Evolutionary conservation across 2,329 filamentous ascomycete genomes (phyloP), one percentile per base, ranked within the genome.

Genomic region (Geoglossum cookeanum): DNA sequence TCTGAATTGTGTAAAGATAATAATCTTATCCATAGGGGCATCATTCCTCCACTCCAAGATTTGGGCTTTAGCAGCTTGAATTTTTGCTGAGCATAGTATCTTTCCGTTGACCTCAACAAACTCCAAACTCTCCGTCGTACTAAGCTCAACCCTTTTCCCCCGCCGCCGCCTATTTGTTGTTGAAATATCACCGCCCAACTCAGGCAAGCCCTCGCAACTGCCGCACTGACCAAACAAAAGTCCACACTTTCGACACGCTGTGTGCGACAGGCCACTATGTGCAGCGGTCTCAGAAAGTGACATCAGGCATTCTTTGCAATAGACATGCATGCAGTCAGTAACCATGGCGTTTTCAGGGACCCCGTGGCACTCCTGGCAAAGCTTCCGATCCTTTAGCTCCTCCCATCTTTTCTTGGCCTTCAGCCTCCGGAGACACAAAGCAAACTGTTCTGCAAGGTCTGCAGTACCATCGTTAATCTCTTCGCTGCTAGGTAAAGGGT

Each of bases 1-100:
- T 1, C 77, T 65, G 59, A 79, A 84, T 61, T 83, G 78, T 0
- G 75, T 78, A 61, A 81, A 84, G 51, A 83, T 67, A 58, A 77
- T 78, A 52, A 81, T 73, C 65, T 84, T 83, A 45, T 72, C 72
- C 0, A 68, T 55, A 0, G 70, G 68, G 3, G 74, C 71, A 11
- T 76, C 69, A 1, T 66, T 58, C 0, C 69, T 49, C 73, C 72
- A 75, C 32, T 71, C 70, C 35, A 74, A 59, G 11, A 75, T 65
- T 57, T 74, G 71, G 0, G 69, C 67, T 22, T 6, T 32, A 49
- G 29, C 17, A 17, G n/a, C 73, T 4, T 70, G 61, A 0, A 72
- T 75, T 61, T 75, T 75, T 0, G 72, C 68, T 0, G 68, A 71
- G 0, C 72, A 70, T 3, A 75, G 61, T 0, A 75, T 63, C 0